These are phyloP conservation scores for Kazachstania psychrophila DNA, from an alignment of 805 yeast species.

Conservation along the genomic window DNA sequence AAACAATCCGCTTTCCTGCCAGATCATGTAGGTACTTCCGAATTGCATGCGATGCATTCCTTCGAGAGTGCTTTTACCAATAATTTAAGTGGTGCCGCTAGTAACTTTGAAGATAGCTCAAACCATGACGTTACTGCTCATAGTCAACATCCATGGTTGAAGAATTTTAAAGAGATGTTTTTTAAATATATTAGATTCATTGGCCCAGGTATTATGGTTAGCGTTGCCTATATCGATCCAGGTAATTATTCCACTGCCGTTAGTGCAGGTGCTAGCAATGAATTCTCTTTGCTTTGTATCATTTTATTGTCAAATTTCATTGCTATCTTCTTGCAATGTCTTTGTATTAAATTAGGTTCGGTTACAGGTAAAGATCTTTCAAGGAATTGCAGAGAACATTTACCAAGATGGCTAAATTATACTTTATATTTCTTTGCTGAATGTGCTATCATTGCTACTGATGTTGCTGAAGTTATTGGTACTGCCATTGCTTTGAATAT, in stretches of 20 bases:
- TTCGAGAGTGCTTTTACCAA: no score
- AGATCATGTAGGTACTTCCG: no score
- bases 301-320: slow-evolving; percentile 70
- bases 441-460: slow-evolving; percentile 83
- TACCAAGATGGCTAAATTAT: slow-evolving; percentile 59
- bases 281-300: slow-evolving; percentile 63
- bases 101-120: no score
- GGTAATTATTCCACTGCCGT: slow-evolving; percentile 90
- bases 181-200: slow-evolving; percentile 57
- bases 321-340: slow-evolving; percentile 74
- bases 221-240: slow-evolving; percentile 90
- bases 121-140: no score
- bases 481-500: slow-evolving; percentile 82
- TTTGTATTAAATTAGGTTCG: slow-evolving; percentile 79
- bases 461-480: slow-evolving; percentile 90
- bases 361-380: slow-evolving; percentile 87
- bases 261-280: slow-evolving; percentile 74
- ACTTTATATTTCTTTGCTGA: slow-evolving; percentile 71
- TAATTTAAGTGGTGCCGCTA: no score
- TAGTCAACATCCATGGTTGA: no score
- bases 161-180: slow-evolving; percentile 17
- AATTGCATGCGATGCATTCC: no score
- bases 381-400: slow-evolving; percentile 64
- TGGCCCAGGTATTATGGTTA: slow-evolving; percentile 83
- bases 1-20: no score